phyloP scores from a whole-genome alignment of 2,329 filamentous ascomycete species.

The Trichoderma sp. region DNA sequence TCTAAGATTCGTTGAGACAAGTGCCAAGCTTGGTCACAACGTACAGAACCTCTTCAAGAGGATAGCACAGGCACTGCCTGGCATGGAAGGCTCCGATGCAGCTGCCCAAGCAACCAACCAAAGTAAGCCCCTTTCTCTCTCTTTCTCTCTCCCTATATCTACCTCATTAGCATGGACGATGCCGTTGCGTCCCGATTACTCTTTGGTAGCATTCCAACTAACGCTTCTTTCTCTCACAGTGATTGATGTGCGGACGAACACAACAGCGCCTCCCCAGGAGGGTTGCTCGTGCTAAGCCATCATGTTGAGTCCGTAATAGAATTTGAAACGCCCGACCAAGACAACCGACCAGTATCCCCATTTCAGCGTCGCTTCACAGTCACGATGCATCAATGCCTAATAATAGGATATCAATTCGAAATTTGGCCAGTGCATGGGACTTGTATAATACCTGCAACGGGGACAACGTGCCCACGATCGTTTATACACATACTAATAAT shows the following conservation, averaged over 20 bases:
- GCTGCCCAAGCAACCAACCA: constrained; percentile 70
- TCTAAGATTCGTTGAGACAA: constrained; percentile 98
- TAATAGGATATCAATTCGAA: constrained; percentile 31
- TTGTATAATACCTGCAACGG: constrained; percentile 36
- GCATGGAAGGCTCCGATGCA: constrained; percentile 90
- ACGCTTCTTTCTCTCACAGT: constrained; percentile 47
- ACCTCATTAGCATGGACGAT: neutral
- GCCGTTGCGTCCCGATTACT: neutral
- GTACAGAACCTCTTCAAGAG: constrained; percentile 96
- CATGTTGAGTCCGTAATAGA: neutral
- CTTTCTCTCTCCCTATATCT: neutral
- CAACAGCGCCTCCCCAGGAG: constrained; percentile 66
- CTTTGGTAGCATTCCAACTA: constrained; percentile 10
- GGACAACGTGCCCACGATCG: constrained; percentile 34
- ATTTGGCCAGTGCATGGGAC: constrained; percentile 33
- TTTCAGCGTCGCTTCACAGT: constrained; percentile 8
- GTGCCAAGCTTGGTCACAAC: constrained; percentile 95
- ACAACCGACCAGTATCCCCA: constrained; percentile 1
- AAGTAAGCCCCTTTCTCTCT: constrained; percentile 56
- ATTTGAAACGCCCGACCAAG: neutral
- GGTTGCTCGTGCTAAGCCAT: constrained; percentile 53
- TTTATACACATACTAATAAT: constrained; percentile 26
- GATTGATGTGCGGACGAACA: constrained; percentile 90
- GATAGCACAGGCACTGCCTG: constrained; percentile 95
- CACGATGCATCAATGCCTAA: constrained; percentile 1